Evolutionary conservation across 1,284 basidiomycete species (phyloP), one percentile per base, ranked within the genome.

Genomic region (Ganoderma sp.): DNA sequence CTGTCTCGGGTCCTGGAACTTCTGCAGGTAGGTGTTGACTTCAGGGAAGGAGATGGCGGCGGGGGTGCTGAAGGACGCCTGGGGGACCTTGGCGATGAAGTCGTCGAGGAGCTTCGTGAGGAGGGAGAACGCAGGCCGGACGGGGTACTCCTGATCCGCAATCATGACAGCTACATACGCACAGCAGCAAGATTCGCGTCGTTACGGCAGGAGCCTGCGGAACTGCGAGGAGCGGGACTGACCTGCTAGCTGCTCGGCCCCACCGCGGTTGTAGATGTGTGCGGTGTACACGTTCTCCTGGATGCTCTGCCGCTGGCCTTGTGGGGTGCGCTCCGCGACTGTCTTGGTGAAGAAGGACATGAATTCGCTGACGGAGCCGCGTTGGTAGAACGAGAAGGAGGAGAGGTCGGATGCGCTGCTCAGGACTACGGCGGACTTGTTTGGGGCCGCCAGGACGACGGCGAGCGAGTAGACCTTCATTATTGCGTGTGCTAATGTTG

Each of bases 1-100:
- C 83, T 99, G 97, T 72, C 92, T 88, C 9, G 98, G 98, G 81
- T 99, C 98, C 83, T 99, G 98, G 81, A 98, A 99, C 81, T 97
- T 96, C 78, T 88, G 84, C 61, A 99, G 81, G 80, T 97, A 99
- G 19, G 87, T 88, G 63, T 90, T 86, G 72, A 96, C 85, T 67
- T 94, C 90, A 61, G 86, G 87, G 83, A 88, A 94, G 61, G 81
- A 89, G 75, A 93, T 90, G 1, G 88, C 77, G 1, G 85, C 77
- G 9, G 90, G 90, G 67, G 86, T 89, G 69, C 80, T 79, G 78
- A 87, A 93, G 59, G 90, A 85, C 3, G 88, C 82, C 75, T 90
- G 86, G 8, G 92, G 91, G 1, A 96, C 87, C 81, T 94, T 91
- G 67, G 91, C 83, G 8, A 90, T 87, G 78, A 98, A 98, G 71